These are phyloP conservation scores for Ambrosia hybrid DNA, from an alignment of 140 eudicot species.

Conservation along the genomic window DNA sequence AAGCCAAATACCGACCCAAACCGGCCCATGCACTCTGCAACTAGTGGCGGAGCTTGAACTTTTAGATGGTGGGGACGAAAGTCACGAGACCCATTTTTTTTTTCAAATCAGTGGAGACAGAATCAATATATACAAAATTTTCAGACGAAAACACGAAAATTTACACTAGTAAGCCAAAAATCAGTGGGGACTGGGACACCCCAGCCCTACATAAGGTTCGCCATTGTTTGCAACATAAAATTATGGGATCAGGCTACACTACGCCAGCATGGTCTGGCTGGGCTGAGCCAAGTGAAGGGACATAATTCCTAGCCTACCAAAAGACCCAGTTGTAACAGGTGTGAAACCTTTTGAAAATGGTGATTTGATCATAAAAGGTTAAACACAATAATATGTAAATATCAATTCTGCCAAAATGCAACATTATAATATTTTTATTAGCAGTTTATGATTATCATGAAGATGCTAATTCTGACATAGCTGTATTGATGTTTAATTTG, in stretches of 20 bases:
- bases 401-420: conserved; percentile 10
- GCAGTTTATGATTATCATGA: conserved; percentile 12
- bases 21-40: no score
- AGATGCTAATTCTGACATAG: conserved; percentile 19
- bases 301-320: neutral
- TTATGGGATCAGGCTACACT: neutral
- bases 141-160: no score
- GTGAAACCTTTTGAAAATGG: neutral
- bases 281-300: neutral
- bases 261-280: neutral
- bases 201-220: neutral
- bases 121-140: no score
- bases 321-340: neutral
- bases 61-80: no score
- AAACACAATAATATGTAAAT: conserved; percentile 1
- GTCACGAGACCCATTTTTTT: no score
- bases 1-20: no score
- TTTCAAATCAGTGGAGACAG: no score
- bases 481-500: neutral
- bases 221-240: no score
- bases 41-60: no score
- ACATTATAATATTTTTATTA: neutral
- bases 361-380: neutral
- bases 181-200: no score
- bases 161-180: no score